A percentile compares a stretch with the other conserved stretches of the same genome.
Conservation (phyloP, 495 filamentous ascomycete genomes). For the Acidomyces sp. region DNA sequence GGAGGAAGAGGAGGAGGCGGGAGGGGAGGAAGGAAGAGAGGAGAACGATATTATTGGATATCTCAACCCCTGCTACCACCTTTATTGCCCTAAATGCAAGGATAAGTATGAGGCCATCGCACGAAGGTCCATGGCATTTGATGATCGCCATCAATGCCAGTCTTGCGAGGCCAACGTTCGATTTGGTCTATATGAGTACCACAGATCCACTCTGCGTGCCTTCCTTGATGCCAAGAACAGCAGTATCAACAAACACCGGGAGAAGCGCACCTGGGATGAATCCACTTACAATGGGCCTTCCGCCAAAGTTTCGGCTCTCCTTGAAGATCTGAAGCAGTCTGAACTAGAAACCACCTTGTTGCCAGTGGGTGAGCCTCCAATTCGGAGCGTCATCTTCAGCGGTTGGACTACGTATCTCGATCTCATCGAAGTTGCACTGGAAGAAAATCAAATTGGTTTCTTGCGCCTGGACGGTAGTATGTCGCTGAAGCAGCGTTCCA, state of each 20-base stretch:
- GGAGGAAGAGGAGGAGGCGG: neutral
- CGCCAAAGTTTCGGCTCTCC: slow-evolving; percentile 73
- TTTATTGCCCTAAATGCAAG: slow-evolving; percentile 66
- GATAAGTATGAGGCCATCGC: slow-evolving; percentile 34
- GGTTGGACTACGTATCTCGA: slow-evolving; percentile 90
- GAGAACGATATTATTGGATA: slow-evolving; percentile 56
- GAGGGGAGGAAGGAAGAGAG: slow-evolving; percentile 33
- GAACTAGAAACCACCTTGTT: slow-evolving; percentile 45
- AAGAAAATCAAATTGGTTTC: slow-evolving; percentile 50
- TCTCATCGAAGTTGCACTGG: slow-evolving; percentile 75
- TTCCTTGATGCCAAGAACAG: slow-evolving; percentile 41
- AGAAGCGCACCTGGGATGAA: slow-evolving; percentile 33
- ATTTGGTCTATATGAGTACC: slow-evolving; percentile 50
- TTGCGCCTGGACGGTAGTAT: slow-evolving; percentile 85
- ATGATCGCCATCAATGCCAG: slow-evolving; percentile 42
- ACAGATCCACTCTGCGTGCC: slow-evolving; percentile 46
- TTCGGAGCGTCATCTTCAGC: slow-evolving; percentile 84
- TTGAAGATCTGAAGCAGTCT: slow-evolving; percentile 50
- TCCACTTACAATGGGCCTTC: slow-evolving; percentile 62
- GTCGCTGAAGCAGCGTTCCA: slow-evolving; percentile 53
- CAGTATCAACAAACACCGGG: slow-evolving; percentile 33
- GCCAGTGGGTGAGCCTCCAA: slow-evolving; percentile 44
- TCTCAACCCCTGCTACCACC: slow-evolving; percentile 72
- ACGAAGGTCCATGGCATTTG: slow-evolving; percentile 24
- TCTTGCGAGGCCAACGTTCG: slow-evolving; percentile 50